A percentile compares a stretch with the other conserved stretches of the same genome.
Conservation (phyloP, 805 yeast genomes). For the Schwanniomyces polymorphus region DNA sequence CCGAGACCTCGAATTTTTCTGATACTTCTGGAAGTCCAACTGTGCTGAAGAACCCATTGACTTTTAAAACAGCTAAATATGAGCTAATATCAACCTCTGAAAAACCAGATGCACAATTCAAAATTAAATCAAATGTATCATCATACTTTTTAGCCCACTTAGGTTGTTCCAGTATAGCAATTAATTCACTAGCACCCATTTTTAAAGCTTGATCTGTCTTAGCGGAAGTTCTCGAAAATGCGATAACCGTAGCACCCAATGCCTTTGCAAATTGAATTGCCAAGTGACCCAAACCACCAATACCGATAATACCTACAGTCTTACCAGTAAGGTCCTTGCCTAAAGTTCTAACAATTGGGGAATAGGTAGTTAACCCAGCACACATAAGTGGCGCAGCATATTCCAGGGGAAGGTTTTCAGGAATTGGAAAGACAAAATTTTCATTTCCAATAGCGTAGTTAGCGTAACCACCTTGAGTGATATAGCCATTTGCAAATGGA, state of each 20-base stretch:
- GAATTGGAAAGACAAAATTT: slow-evolving; percentile 48
- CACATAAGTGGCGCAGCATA: slow-evolving; percentile 55
- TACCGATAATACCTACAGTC: slow-evolving; percentile 60
- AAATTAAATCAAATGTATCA: slow-evolving; percentile 48
- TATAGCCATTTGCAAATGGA: slow-evolving; percentile 23
- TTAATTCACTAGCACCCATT: slow-evolving; percentile 31
- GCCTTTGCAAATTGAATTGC: slow-evolving; percentile 60
- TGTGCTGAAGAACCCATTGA: slow-evolving; percentile 20
- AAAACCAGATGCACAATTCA: slow-evolving; percentile 54
- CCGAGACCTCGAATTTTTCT: slow-evolving; percentile 19
- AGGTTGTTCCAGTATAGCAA: slow-evolving; percentile 53
- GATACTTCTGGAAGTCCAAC: slow-evolving; percentile 27
- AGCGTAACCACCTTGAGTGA: slow-evolving; percentile 51
- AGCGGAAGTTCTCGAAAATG: slow-evolving; percentile 30
- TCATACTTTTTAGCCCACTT: slow-evolving; percentile 35
- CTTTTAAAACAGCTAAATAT: slow-evolving; percentile 35
- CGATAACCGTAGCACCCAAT: slow-evolving; percentile 62
- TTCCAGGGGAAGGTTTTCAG: slow-evolving; percentile 41
- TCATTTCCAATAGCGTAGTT: slow-evolving; percentile 46
- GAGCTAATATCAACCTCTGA: slow-evolving; percentile 48
- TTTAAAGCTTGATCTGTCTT: slow-evolving; percentile 30
- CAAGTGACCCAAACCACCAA: slow-evolving; percentile 71
- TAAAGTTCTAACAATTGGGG: slow-evolving; percentile 48
- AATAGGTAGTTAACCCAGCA: slow-evolving; percentile 56
- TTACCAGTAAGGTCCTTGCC: slow-evolving; percentile 18